Percentiles rank a stretch among this genome's conserved stretches.
phyloP scores from a whole-genome alignment of 2,329 filamentous ascomycete species.

The Penicillium sp. region DNA sequence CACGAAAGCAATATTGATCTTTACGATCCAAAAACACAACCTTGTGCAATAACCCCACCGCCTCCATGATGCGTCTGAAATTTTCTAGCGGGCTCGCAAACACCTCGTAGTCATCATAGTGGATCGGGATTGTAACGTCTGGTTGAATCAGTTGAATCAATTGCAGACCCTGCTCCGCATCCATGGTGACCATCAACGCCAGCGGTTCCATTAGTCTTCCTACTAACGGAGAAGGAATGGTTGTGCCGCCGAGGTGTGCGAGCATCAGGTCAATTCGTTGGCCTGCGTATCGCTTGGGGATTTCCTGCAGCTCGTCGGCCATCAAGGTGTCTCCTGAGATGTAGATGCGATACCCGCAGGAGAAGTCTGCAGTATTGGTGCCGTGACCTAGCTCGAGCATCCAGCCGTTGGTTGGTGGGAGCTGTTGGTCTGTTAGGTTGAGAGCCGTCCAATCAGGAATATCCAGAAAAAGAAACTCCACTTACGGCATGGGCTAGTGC shows the following conservation, averaged over 20 bases:
- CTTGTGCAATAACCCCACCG: conserved; percentile 51
- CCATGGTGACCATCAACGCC: conserved; percentile 71
- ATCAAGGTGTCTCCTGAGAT: conserved; percentile 66
- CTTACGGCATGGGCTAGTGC: conserved; percentile 47
- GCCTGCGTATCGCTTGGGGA: conserved; percentile 54
- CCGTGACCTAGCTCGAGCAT: conserved; percentile 60
- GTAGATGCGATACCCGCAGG: conserved; percentile 59
- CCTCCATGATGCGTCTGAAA: conserved; percentile 57
- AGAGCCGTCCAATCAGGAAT: neutral
- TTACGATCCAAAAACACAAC: conserved; percentile 62
- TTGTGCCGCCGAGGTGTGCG: conserved; percentile 64
- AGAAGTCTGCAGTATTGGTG: conserved; percentile 29
- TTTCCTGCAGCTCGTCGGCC: conserved; percentile 61
- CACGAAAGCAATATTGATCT: conserved; percentile 57
- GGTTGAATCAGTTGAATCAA: conserved; percentile 60
- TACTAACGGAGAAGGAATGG: conserved; percentile 54
- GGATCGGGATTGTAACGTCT: conserved; percentile 62
- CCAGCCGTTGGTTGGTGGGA: conserved; percentile 67
- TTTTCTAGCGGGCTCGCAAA: conserved; percentile 59
- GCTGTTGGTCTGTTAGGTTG: conserved; percentile 26
- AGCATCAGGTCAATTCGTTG: conserved; percentile 65
- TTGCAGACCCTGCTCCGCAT: conserved; percentile 60
- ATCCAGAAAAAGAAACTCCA: neutral
- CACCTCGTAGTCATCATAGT: conserved; percentile 64
- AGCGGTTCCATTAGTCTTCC: conserved; percentile 51